Evolutionary conservation across 805 yeast species (phyloP).

Genomic region (Sporopachydermia quercuum): DNA sequence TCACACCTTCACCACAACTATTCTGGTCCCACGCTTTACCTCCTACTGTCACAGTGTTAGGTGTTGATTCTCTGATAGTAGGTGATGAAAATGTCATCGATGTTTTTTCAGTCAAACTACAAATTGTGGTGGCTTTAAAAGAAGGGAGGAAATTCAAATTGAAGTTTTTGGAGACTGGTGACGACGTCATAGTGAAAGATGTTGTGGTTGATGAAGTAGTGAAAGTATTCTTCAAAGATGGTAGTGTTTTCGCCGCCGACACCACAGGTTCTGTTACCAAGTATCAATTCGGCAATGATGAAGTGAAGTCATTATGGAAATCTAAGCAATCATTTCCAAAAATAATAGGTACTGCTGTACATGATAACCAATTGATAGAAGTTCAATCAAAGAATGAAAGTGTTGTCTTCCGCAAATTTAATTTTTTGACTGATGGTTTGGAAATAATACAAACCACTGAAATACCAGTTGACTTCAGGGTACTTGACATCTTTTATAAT

Average conservation of each 20-base stretch:
- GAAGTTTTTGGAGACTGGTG: conserved; percentile 2
- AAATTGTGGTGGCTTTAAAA: conserved; percentile 1
- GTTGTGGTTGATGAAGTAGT: conserved; percentile 3
- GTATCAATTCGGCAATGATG: background rate
- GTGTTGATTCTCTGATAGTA: conserved; percentile 12
- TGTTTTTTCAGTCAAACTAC: conserved; percentile 6
- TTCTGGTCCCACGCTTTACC: conserved; percentile 18
- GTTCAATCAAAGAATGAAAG: background rate
- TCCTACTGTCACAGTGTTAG: conserved; percentile 16
- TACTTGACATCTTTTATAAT: background rate
- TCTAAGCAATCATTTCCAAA: background rate
- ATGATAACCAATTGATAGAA: background rate
- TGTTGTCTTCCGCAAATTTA: background rate
- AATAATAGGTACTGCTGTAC: background rate
- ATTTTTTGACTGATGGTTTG: background rate
- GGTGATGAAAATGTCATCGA: conserved; percentile 15
- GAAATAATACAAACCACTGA: background rate
- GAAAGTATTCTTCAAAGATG: conserved; percentile 6
- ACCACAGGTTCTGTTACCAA: background rate
- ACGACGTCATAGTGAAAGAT: conserved; percentile 4
- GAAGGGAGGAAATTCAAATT: conserved; percentile 2
- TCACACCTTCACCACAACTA: conserved; percentile 18
- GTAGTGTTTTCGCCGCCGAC: background rate
- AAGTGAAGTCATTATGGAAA: background rate
- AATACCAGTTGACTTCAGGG: background rate